Percentiles rank a stretch among this genome's conserved stretches.
These are phyloP conservation scores for Mortierella sp. DNA, from an alignment of 371 early-diverging fungal genomes.

Conservation along the genomic window DNA sequence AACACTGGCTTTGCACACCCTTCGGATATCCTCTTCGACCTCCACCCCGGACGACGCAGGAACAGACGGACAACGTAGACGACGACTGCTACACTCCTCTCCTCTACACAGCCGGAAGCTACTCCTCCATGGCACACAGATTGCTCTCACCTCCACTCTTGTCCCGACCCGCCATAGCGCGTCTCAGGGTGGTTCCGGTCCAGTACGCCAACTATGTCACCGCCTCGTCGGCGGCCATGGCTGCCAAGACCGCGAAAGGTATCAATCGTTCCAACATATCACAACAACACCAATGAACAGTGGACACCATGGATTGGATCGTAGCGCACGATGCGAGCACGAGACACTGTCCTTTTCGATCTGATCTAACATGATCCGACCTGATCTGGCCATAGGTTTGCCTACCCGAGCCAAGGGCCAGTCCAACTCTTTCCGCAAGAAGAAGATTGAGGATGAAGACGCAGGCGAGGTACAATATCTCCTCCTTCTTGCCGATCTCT, in stretches of 20 bases:
- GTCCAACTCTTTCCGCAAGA: conserved; percentile 51
- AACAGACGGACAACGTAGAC: background rate
- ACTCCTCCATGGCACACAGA: conserved; percentile 38
- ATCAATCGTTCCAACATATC: background rate
- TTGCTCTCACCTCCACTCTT: conserved; percentile 31
- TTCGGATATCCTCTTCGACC: conserved; percentile 9
- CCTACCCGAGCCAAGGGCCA: conserved; percentile 40
- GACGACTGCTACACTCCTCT: background rate
- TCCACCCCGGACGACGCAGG: background rate
- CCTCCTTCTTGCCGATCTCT: too few relatives aligned
- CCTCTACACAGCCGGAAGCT: background rate
- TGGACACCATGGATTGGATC: too few relatives aligned
- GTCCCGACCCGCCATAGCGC: conserved; percentile 32
- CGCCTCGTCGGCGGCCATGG: conserved; percentile 47
- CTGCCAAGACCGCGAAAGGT: conserved; percentile 35
- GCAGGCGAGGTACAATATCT: conserved; percentile 39
- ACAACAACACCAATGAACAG: too few relatives aligned
- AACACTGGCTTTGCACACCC: background rate
- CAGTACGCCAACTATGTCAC: conserved; percentile 55
- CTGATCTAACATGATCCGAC: background rate
- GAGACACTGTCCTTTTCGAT: too few relatives aligned
- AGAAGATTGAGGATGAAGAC: conserved; percentile 30
- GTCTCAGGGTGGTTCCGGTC: conserved; percentile 37
- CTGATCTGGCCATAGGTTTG: conserved; percentile 19
- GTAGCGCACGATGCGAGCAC: too few relatives aligned